Evolutionary conservation across 805 yeast genomes (phyloP), one percentile per base, ranked within the genome.

Genomic region (Naumovozyma castellii): DNA sequence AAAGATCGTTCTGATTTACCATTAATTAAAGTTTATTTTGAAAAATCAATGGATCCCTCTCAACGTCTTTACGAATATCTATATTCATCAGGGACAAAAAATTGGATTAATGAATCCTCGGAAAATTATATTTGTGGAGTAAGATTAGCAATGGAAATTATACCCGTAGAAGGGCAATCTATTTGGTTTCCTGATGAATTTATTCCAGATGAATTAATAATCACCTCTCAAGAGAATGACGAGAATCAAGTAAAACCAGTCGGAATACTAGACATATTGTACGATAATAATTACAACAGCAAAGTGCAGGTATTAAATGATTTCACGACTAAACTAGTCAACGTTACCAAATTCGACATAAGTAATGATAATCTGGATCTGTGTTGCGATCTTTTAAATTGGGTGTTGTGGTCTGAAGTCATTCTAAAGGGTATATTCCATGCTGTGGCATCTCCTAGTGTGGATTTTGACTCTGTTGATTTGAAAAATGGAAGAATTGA

Each of bases 311-410:
- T 58, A 3, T 43, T 49, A 32, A 57, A 56, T 37, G 63, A 56
- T 38, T 53, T 59, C 32, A 59, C 62, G 5, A 49, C 61, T 13
- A 44, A 47, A 9, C 38, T 60, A 9, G 39, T 51, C 9, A 41
- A 45, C 9, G 38, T 54, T 8, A 42, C 39, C n/a, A 55, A 47
- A 29, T 53, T 59, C 36, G 49, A 56, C 36, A 46, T 60, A 5
- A 50, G 59, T 39, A 60, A 60, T 42, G 61, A 57, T 27, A 54
- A 52, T 35, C 37, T 57, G n/a, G 53, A 53, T 27, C 35, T 54
- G n/a, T 29, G 57, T 5, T 22, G 37, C 5, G 62, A 56, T 30
- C 39, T 61, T 13, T 34, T 58, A 34, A 54, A 48, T 30, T 61
- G 64, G 64, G 31, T 51, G 16, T 39, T 44, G 13, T 61, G 66